These are phyloP conservation scores for Hylodesmum podocarpum DNA, from an alignment of 306 rosid genomes.

Conservation along the genomic window DNA sequence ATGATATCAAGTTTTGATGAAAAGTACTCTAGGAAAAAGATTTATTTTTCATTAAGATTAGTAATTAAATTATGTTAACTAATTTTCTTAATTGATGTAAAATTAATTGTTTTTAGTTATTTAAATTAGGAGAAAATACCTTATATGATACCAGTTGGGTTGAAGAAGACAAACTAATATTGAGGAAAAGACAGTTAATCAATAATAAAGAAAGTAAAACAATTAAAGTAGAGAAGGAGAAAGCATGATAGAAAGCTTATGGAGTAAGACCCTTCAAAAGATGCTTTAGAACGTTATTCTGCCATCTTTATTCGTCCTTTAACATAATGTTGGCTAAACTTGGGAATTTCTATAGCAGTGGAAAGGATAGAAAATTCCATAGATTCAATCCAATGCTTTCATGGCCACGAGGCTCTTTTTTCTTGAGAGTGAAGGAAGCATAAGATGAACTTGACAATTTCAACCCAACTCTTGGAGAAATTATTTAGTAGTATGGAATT, in stretches of 20 bases:
- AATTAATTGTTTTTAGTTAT: too few relatives aligned
- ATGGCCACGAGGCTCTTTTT: neutral
- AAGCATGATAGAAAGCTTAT: conserved; percentile 41
- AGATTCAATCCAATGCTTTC: conserved; percentile 2
- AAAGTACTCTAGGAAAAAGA: too few relatives aligned
- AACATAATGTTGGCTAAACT: neutral
- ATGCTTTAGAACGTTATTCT: conserved; percentile 54
- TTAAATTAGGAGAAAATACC: too few relatives aligned
- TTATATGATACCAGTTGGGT: neutral
- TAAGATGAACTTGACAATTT: neutral
- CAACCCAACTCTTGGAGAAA: neutral
- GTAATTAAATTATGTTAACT: too few relatives aligned
- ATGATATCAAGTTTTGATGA: too few relatives aligned
- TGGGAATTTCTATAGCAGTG: conserved; percentile 11
- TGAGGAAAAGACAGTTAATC: conserved; percentile 11
- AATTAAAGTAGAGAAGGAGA: conserved; percentile 46
- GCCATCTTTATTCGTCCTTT: conserved; percentile 45
- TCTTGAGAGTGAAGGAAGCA: neutral
- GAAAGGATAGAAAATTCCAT: neutral
- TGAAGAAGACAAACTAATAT: conserved; percentile 8
- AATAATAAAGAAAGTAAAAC: conserved; percentile 19
- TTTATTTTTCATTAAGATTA: too few relatives aligned
- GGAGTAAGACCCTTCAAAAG: conserved; percentile 43
- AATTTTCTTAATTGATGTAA: too few relatives aligned
- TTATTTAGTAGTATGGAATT: too few relatives aligned